phyloP scores from a whole-genome alignment of 2,329 filamentous ascomycete genomes.

The Penicillium sp. region DNA sequence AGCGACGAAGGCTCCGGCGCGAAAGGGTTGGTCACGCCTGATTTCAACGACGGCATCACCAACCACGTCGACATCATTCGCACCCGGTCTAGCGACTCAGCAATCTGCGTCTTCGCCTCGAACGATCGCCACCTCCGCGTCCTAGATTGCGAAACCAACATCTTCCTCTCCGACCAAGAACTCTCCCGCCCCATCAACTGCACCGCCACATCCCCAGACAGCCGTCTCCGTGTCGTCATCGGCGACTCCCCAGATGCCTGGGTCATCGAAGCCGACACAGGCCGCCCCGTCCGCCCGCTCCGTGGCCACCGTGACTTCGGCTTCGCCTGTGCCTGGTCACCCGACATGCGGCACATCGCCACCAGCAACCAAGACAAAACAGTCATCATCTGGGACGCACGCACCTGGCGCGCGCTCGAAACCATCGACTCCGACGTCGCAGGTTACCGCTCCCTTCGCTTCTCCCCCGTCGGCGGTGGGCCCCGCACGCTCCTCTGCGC shows the following conservation, averaged over 20 bases:
- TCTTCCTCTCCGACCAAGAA: conserved; percentile 40
- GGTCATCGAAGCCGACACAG: conserved; percentile 48
- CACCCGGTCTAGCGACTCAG: conserved; percentile 50
- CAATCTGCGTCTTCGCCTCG: conserved; percentile 58
- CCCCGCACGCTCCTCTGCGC: conserved; percentile 46
- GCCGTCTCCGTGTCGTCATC: conserved; percentile 48
- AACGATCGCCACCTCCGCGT: conserved; percentile 59
- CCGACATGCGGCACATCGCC: conserved; percentile 50
- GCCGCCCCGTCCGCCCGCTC: conserved; percentile 41
- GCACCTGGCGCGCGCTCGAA: conserved; percentile 44
- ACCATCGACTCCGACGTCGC: conserved; percentile 49
- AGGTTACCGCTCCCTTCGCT: conserved; percentile 47
- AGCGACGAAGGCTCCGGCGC: conserved; percentile 52
- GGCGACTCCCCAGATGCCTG: conserved; percentile 47
- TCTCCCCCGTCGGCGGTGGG: conserved; percentile 48
- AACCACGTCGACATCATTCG: conserved; percentile 60
- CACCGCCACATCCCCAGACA: conserved; percentile 47
- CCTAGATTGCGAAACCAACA: conserved; percentile 54
- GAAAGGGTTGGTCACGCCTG: conserved; percentile 37
- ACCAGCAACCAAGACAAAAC: conserved; percentile 51
- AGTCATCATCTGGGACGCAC: conserved; percentile 50
- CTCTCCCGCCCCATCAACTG: conserved; percentile 48
- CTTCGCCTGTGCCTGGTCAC: conserved; percentile 51
- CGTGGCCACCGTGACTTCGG: conserved; percentile 47
- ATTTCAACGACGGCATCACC: conserved; percentile 54